Base-by-base conservation (phyloP, 371 early-diverging fungal genomes). In the Chytridium lagenaria region DNA sequence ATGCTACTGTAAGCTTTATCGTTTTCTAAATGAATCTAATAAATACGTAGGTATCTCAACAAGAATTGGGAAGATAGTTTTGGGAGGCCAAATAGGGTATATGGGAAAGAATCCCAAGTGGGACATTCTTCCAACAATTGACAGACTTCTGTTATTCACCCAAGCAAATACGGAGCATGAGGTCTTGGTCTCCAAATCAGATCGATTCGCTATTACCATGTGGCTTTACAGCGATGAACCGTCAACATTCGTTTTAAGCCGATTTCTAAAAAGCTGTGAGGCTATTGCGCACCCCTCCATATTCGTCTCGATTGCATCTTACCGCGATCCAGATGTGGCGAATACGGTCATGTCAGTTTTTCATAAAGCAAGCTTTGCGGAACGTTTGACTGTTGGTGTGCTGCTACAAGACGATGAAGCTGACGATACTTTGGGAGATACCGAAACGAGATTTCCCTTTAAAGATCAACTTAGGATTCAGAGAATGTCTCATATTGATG, bases 151-250 rank as follows among this genome's bases (percentile, higher is more conserved):
- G 7, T 19, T 74, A 10, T 74, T 74, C 69, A 40, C n/a, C n/a
- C n/a, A 64, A 31, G 31, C 31, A 15, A 55, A 69, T 50, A 0
- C 39, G 19, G 50, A 38, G 19, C 74, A 74, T 31, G 74, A 74
- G 68, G 74, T 74, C 19, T 36, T 74, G 34, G 61, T 67, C 30
- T 52, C 74, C n/a, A 31, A 51, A 36, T 37, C 69, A 26, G 51
- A 57, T 50, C 67, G 74, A 38, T 69, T 40, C 51, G 74, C 74
- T 15, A 31, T 74, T 51, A 74, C 74, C 3, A 69, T 74, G 69
- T 74, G 74, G 74, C 44, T 74, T 49, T 74, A 74, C 50, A 57
- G 69, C 28, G 69, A 74, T 57, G 44, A 1, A 1, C 34, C 28
- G 12, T 2, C 28, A 28, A 19, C 67, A 10, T 28, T 49, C 26